Base-by-base conservation (phyloP, 306 rosid genomes). In the Medicago ruthenica region DNA sequence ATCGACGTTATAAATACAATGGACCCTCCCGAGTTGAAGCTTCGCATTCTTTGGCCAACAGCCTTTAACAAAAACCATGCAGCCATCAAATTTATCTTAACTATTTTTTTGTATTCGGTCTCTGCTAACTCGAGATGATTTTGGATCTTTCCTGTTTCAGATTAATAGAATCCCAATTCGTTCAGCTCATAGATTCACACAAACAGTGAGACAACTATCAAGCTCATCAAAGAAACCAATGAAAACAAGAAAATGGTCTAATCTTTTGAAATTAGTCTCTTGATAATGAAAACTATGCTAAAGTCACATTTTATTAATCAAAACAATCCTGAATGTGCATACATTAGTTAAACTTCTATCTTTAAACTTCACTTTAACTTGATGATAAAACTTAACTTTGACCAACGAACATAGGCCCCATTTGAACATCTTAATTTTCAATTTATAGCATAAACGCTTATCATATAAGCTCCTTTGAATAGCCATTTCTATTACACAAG, bases 1-100 rank as follows among this genome's bases (percentile, higher is more conserved):
- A 94, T 81, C 3, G 96, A 82, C 14, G 96, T 87, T 54, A 92
- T 8, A 37, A 92, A 79, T 42, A 94, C 60, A 34, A 94, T 81
- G 69, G 98, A 94, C n/a, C 98, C 98, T 55, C 95, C 97, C 1
- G 79, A 74, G 37, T 90, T 84, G 12, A 83, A 83, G 57, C 87
- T 86, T 60, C 88, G 77, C 95, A 94, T 92, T 86, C 83, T 90
- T 75, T 73, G 82, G 34, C 93, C 97, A 17, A 84, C 95, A 5
- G 93, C 91, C 53, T 90, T 90, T 76, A 90, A 67, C 85, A 94
- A 78, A 86, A 81, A 86, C 96, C 95, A 94, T 0, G 87, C 73
- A 45, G 96, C 91, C 93, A 86, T 88, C 18, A 86, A 85, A 82
- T 94, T 92, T 21, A 90, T 87, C 82, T 76, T 88, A 73, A 84